phyloP scores from a whole-genome alignment of 306 rosid species.

The Prunus salicina region DNA sequence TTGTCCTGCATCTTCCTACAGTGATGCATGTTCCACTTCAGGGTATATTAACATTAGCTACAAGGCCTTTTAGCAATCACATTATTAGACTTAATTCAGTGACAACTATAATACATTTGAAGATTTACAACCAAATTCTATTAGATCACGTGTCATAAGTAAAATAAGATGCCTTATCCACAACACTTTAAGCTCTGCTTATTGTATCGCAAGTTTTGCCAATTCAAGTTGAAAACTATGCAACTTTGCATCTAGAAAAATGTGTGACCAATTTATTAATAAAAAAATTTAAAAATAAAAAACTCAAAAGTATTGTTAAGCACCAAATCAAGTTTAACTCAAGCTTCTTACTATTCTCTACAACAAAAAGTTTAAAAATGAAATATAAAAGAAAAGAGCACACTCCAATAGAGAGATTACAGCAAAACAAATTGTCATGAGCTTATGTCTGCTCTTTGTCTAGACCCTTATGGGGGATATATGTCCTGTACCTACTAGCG shows the following conservation, averaged over 20 bases:
- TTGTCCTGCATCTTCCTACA: not conserved
- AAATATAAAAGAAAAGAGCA: too few relatives aligned
- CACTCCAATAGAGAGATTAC: too few relatives aligned
- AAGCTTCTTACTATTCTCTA: not conserved
- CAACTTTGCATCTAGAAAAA: not conserved
- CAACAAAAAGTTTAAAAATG: too few relatives aligned
- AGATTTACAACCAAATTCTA: not conserved
- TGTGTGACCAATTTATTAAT: not conserved
- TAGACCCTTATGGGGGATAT: too few relatives aligned
- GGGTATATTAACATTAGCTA: conserved; percentile 7
- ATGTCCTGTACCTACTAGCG: too few relatives aligned
- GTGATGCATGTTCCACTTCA: conserved; percentile 7
- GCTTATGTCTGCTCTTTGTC: too few relatives aligned
- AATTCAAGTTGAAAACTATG: not conserved
- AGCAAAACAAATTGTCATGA: too few relatives aligned
- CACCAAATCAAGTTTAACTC: not conserved
- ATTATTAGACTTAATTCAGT: not conserved
- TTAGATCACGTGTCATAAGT: not conserved
- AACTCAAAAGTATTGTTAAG: not conserved
- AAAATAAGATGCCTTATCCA: not conserved
- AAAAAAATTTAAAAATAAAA: not conserved
- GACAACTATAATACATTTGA: not conserved
- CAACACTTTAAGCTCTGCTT: not conserved
- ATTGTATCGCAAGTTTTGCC: not conserved
- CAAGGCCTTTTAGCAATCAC: not conserved